A percentile compares a stretch with the other conserved stretches of the same genome.
These are phyloP conservation scores for Didymella sp. DNA, from an alignment of 2,329 filamentous ascomycete genomes.

Conservation along the genomic window DNA sequence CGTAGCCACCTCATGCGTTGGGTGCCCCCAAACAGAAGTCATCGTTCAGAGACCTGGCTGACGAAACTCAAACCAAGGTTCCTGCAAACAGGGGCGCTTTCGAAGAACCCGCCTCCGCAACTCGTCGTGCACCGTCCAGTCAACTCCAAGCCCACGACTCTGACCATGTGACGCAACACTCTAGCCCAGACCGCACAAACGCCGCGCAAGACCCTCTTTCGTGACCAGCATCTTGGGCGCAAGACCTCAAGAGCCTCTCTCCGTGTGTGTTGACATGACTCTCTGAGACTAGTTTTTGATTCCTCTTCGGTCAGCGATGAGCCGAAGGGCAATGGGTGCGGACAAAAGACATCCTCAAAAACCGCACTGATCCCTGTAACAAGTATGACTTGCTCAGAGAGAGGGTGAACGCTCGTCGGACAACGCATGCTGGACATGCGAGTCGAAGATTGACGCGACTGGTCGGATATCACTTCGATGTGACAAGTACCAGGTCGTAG, in stretches of 20 bases:
- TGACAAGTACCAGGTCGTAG: conserved; percentile 56
- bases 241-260: conserved; percentile 60
- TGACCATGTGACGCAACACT: conserved; percentile 27
- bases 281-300: conserved; percentile 94
- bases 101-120: conserved; percentile 23
- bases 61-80: conserved; percentile 13
- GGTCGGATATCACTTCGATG: conserved; percentile 61
- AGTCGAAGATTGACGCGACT: conserved; percentile 72
- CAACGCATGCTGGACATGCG: conserved; percentile 59
- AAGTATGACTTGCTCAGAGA: conserved; percentile 33
- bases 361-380: conserved; percentile 65
- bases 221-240: conserved; percentile 26
- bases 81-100: conserved; percentile 22
- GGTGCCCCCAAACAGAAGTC: conserved; percentile 16
- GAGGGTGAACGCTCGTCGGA: conserved; percentile 64
- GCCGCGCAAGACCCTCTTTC: conserved; percentile 22
- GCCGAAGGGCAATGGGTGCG: conserved; percentile 72
- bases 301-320: conserved; percentile 68
- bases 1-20: neutral
- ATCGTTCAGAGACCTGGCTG: conserved; percentile 23
- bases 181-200: conserved; percentile 38
- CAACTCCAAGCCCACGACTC: conserved; percentile 17
- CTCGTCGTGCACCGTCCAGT: neutral
- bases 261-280: conserved; percentile 81
- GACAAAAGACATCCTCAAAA: conserved; percentile 98